These are phyloP conservation scores for Phylloporus rhodoxanthus DNA, from an alignment of 768 basidiomycete species.

Conservation along the genomic window DNA sequence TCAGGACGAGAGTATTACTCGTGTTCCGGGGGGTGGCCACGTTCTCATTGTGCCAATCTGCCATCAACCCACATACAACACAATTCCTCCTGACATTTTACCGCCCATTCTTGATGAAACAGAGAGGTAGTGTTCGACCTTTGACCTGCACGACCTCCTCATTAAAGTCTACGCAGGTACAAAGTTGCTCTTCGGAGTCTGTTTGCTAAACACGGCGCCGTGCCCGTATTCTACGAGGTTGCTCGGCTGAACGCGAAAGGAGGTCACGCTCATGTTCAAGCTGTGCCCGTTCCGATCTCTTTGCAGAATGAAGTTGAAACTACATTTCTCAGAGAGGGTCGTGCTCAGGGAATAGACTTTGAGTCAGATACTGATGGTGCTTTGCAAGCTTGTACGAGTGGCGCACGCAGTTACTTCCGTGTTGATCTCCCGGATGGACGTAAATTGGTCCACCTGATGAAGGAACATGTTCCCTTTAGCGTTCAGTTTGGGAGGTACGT, in stretches of 20 bases:
- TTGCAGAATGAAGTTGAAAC: slow-evolving; percentile 60
- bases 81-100: slow-evolving; percentile 75
- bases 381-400: slow-evolving; percentile 43
- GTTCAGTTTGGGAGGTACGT: slow-evolving; percentile 89
- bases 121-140: slow-evolving; percentile 45
- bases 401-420: slow-evolving; percentile 74
- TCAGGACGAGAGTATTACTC: slow-evolving; percentile 34
- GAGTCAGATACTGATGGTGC: slow-evolving; percentile 65
- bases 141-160: slow-evolving; percentile 4
- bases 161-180: slow-evolving; percentile 43
- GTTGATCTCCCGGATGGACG: slow-evolving; percentile 85
- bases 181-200: slow-evolving; percentile 68
- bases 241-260: slow-evolving; percentile 78
- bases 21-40: slow-evolving; percentile 93
- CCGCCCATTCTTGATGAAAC: slow-evolving; percentile 76
- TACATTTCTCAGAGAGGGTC: slow-evolving; percentile 69
- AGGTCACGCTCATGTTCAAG: slow-evolving; percentile 93
- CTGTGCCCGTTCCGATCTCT: slow-evolving; percentile 66
- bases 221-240: slow-evolving; percentile 81
- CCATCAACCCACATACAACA: slow-evolving; percentile 83
- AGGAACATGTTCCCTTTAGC: slow-evolving; percentile 71
- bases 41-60: slow-evolving; percentile 90
- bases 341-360: slow-evolving; percentile 62
- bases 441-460: slow-evolving; percentile 81
- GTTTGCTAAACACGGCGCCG: slow-evolving; percentile 64